Percentiles rank a stretch among this genome's conserved stretches.
These are phyloP conservation scores for Triangularia setosa DNA, from an alignment of 2,329 filamentous ascomycete genomes.

Conservation along the genomic window DNA sequence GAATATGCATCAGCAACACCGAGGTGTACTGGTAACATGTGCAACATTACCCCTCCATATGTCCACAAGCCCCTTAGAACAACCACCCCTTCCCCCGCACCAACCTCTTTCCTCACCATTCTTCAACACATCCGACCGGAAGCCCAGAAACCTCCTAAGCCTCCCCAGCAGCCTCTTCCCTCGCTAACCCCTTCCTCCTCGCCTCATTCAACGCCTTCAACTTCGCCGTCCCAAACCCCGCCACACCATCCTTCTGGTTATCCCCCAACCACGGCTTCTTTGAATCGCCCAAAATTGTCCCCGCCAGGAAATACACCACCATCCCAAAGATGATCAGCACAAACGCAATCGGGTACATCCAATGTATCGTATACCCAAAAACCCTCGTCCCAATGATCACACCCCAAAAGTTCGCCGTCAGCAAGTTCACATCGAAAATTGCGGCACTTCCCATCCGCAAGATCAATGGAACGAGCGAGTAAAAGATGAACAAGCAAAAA, in stretches of 20 bases:
- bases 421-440: conserved; percentile 92
- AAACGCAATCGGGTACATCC: conserved; percentile 93
- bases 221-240: conserved; percentile 82
- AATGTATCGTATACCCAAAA: conserved; percentile 76
- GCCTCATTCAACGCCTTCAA: conserved; percentile 63
- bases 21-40: background rate
- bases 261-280: conserved; percentile 93
- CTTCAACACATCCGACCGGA: background rate
- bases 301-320: conserved; percentile 81
- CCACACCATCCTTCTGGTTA: conserved; percentile 76
- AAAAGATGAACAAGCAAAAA: conserved; percentile 76
- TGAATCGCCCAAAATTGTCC: conserved; percentile 77
- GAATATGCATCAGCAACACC: background rate
- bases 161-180: conserved; percentile 22
- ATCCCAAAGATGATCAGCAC: conserved; percentile 85
- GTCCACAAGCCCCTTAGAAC: background rate
- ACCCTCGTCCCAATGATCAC: conserved; percentile 87
- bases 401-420: conserved; percentile 97
- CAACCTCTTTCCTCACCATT: background rate
- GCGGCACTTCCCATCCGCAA: conserved; percentile 87
- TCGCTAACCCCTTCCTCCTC: conserved; percentile 36
- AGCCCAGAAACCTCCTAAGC: conserved; percentile 39
- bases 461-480: conserved; percentile 79
- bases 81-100: background rate
- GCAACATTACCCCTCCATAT: background rate